Conservation (phyloP, 768 basidiomycete species). For the Pleurotus citrinopileatus region DNA sequence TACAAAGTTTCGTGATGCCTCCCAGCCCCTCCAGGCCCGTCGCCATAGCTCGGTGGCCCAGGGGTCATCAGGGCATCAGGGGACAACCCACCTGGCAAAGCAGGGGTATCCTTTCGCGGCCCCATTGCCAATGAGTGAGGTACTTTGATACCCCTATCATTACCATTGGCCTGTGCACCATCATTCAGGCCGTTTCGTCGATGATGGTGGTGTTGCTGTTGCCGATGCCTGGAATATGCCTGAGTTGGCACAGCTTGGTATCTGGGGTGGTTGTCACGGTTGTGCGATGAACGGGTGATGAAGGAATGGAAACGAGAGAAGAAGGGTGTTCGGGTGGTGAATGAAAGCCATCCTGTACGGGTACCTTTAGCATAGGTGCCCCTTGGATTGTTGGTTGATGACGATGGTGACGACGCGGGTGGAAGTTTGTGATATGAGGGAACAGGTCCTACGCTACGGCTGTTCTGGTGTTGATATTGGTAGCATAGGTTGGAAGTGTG, state of each 20-base stretch:
- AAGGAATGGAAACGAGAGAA: slow-evolving; percentile 2
- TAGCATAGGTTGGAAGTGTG: slow-evolving; percentile 7
- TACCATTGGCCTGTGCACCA: background rate
- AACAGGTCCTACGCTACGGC: background rate
- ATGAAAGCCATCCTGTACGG: background rate
- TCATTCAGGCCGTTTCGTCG: background rate
- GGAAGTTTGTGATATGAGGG: background rate
- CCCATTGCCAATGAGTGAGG: background rate
- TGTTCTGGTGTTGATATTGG: slow-evolving; percentile 2
- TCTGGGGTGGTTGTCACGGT: background rate
- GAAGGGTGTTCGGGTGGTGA: background rate
- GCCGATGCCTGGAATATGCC: background rate
- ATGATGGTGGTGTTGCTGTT: too few species aligned
- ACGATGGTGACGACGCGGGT: background rate
- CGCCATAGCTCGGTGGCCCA: slow-evolving; percentile 7
- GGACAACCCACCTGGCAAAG: background rate
- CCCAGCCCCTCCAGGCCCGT: background rate
- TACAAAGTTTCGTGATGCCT: background rate
- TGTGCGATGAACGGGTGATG: background rate
- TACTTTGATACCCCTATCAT: background rate
- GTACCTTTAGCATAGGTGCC: background rate
- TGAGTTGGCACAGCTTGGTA: background rate
- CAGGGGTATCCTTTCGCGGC: background rate
- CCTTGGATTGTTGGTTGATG: background rate
- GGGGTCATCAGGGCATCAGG: slow-evolving; percentile 1